These are phyloP conservation scores for Myxozyma neotropica DNA, from an alignment of 805 yeast species.

Conservation along the genomic window DNA sequence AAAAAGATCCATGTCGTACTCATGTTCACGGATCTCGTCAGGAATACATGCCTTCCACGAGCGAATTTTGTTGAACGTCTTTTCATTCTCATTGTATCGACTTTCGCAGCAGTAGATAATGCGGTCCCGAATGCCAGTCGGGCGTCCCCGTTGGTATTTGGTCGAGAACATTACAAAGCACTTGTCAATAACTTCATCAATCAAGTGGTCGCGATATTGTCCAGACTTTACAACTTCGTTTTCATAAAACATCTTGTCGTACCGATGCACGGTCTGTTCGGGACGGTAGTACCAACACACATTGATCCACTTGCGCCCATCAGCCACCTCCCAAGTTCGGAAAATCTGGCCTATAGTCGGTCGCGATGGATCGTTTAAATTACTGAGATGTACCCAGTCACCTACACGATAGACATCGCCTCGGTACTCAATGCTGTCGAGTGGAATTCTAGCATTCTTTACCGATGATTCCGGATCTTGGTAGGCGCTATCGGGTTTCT, in stretches of 20 bases:
- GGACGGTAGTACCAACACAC: constrained; percentile 98
- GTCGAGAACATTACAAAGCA: constrained; percentile 95
- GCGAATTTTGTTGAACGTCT: constrained; percentile 88
- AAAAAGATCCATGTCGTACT: constrained; percentile 54
- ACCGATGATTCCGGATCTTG: constrained; percentile 53
- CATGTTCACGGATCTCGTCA: constrained; percentile 83
- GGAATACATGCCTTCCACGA: constrained; percentile 99
- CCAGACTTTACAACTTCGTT: constrained; percentile 97
- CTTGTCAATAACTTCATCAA: constrained; percentile 85
- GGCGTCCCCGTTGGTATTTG: constrained; percentile 92
- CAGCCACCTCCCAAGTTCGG: constrained; percentile 80
- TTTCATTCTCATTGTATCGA: constrained; percentile 88
- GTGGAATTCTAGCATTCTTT: constrained; percentile 72
- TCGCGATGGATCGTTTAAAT: constrained; percentile 83
- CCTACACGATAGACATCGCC: constrained; percentile 82
- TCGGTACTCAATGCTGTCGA: constrained; percentile 70
- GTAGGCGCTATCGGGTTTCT: constrained; percentile 79
- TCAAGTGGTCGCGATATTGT: constrained; percentile 91
- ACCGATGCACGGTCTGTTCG: constrained; percentile 94
- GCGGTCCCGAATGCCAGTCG: constrained; percentile 63
- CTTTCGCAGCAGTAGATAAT: constrained; percentile 93
- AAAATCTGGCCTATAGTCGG: constrained; percentile 95
- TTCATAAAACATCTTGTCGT: constrained; percentile 83
- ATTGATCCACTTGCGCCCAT: constrained; percentile 83
- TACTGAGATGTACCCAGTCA: constrained; percentile 88